Percentiles rank a stretch among this genome's conserved stretches.
These are phyloP conservation scores for Hypoxylon lenormandii DNA, from an alignment of 495 filamentous ascomycete species.

Conservation along the genomic window DNA sequence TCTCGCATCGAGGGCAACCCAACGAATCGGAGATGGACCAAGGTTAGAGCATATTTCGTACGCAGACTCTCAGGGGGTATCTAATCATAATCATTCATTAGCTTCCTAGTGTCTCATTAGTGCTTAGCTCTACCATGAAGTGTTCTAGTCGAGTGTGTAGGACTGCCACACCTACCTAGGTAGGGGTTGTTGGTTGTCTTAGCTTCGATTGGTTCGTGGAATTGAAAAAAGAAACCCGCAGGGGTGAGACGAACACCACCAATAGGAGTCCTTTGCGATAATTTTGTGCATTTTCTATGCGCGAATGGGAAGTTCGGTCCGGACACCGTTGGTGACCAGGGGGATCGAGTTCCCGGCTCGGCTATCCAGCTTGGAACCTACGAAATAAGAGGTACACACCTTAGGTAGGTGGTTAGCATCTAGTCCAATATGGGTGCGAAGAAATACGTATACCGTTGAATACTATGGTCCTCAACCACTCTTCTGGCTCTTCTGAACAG, in stretches of 20 bases:
- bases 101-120: conserved; percentile 5
- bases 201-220: conserved; percentile 40
- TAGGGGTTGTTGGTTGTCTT: conserved; percentile 8
- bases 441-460: conserved; percentile 3
- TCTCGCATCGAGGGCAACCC: conserved; percentile 6
- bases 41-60: conserved; percentile 19
- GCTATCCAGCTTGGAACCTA: conserved; percentile 33
- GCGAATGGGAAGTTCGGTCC: conserved; percentile 46
- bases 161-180: conserved; percentile 19
- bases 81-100: conserved; percentile 12
- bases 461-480: not conserved
- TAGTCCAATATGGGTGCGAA: conserved; percentile 9
- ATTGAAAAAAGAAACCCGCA: conserved; percentile 20
- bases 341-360: conserved; percentile 40
- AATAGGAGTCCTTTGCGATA: conserved; percentile 44
- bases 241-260: conserved; percentile 24
- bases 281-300: conserved; percentile 35
- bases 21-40: conserved; percentile 15
- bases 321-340: conserved; percentile 31
- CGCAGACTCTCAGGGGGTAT: conserved; percentile 6
- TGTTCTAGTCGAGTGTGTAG: conserved; percentile 15
- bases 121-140: conserved; percentile 15
- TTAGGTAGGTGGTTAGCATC: conserved; percentile 10
- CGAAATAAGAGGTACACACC: too few relatives aligned
- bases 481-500: conserved; percentile 3